phyloP scores from a whole-genome alignment of 441 rosid species.

The Metrosideros polymorpha region DNA sequence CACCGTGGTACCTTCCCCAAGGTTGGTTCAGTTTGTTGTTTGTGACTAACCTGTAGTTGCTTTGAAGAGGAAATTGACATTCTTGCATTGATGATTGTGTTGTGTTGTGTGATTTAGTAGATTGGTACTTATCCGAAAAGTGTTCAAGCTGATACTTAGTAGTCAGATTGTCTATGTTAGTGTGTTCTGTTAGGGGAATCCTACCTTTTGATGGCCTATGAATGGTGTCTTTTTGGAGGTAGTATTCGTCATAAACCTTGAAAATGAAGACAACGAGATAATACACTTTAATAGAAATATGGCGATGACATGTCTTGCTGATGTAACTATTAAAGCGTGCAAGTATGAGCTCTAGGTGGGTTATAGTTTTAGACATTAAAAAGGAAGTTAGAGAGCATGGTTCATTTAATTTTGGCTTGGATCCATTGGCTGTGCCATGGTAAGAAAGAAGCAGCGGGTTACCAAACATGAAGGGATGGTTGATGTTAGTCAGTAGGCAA shows the following conservation, averaged over 20 bases:
- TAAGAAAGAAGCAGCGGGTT: background rate
- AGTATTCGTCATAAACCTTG: background rate
- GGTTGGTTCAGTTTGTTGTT: constrained; percentile 28
- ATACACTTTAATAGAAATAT: background rate
- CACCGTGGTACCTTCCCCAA: constrained; percentile 12
- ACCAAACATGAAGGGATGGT: background rate
- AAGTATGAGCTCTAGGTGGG: background rate
- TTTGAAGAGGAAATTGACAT: background rate
- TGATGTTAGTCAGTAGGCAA: background rate
- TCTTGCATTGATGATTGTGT: background rate
- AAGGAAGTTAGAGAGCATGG: background rate
- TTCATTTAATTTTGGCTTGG: background rate
- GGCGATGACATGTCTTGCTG: background rate
- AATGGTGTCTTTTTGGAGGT: background rate
- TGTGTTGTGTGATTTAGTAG: background rate
- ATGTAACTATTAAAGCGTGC: background rate
- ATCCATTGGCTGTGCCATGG: background rate
- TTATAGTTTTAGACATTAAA: background rate
- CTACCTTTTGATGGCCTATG: background rate
- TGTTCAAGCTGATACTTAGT: background rate
- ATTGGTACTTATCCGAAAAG: background rate
- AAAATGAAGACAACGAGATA: background rate
- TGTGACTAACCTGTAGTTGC: background rate
- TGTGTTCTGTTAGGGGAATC: background rate
- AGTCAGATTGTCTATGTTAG: background rate